Base-by-base conservation (phyloP, 345 rosid species). In the Crucihimalaya himalaica region DNA sequence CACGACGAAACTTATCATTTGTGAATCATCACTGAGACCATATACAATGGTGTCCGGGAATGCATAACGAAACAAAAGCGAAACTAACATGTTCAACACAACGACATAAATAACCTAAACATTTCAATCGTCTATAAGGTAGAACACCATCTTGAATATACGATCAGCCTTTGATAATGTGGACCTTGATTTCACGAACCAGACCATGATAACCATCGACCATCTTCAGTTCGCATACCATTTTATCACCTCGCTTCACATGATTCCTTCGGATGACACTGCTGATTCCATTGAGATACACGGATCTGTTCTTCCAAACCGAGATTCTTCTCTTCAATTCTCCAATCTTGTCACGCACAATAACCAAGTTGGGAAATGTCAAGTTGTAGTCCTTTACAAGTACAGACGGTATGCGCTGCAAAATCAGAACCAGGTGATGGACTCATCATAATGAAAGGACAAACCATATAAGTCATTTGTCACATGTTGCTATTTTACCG, bases 371-470 rank as follows among this genome's bases (percentile, higher is more conserved):
- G 4, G 28, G 42, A 14, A 63, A 63, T 63, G 6, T 18, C 68
- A 63, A 29, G 42, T 46, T 29, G 55, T 63, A 63, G n/a, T 63
- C 68, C 12, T 46, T 63, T 28, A 63, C 18, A 63, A 46, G 55
- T 19, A 5, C 1, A 3, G 68, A 8, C 2, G 68, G 68, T 29
- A 63, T 46, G 18, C 40, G 28, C 68, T 63, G 28, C 12, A 63
- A 18, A 19, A 63, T 63, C 18, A 15, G 2, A 62, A 62, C 18
- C 20, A 60, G 12, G 20, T 37, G 31, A 37, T 59, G 10, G 29
- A 20, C 47, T 20, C 46, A 59, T 35, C 45, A 39, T 4, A 39
- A 61, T 14, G 11, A 59, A n/a, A 21, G 25, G 15, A 9, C 15
- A 42, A 25, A 40, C 28, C 50, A 60, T 10, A 21, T 1, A 4